These are phyloP conservation scores for Pseudomassariella vexata DNA, from an alignment of 2,329 filamentous ascomycete species.

Conservation along the genomic window DNA sequence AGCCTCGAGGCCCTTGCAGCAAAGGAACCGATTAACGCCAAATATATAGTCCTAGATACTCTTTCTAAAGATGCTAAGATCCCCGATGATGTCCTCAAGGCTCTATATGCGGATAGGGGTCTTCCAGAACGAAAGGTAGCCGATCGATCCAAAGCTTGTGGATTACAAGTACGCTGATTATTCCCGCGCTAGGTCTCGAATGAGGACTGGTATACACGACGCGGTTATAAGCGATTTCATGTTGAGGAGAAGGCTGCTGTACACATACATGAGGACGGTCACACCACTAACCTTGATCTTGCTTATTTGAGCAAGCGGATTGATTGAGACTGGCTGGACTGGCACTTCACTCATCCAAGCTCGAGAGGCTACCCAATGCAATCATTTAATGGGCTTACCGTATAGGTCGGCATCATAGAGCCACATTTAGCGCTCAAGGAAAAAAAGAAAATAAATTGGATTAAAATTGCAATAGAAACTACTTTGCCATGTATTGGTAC, in stretches of 20 bases:
- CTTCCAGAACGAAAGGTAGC: conserved; percentile 16
- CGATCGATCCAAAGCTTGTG: neutral
- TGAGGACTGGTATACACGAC: conserved; percentile 20
- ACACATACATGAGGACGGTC: conserved; percentile 8
- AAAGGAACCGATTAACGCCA: conserved; percentile 24
- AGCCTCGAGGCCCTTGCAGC: conserved; percentile 25
- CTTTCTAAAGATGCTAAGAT: conserved; percentile 21
- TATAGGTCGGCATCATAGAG: no score
- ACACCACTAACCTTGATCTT: no score
- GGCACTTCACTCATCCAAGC: no score
- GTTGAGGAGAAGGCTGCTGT: conserved; percentile 12
- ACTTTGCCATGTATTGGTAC: no score
- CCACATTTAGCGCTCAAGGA: no score
- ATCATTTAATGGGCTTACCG: no score
- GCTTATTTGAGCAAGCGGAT: no score
- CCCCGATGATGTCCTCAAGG: conserved; percentile 14
- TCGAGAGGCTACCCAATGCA: no score
- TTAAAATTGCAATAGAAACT: no score
- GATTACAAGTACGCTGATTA: conserved; percentile 6
- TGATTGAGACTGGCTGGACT: no score
- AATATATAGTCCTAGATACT: conserved; percentile 30
- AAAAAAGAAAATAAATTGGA: no score
- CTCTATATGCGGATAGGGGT: conserved; percentile 21
- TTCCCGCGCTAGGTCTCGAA: conserved; percentile 14
- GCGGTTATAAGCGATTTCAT: conserved; percentile 19